Evolutionary conservation across 805 yeast species (phyloP), one percentile per base, ranked within the genome.

Genomic region (Metschnikowia matae): DNA sequence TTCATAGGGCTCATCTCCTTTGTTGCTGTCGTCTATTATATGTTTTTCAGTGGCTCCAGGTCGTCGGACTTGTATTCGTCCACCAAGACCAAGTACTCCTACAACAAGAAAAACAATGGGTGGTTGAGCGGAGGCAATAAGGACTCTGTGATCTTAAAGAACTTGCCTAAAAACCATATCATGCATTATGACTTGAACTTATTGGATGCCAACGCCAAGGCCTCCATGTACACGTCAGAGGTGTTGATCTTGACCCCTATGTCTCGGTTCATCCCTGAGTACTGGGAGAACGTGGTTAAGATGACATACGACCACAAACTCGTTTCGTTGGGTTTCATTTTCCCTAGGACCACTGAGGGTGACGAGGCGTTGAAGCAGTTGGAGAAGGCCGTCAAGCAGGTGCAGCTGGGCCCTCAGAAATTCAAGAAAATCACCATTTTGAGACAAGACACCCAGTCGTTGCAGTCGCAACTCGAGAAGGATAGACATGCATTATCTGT

Each of bases 201-300:
- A 57, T 72, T 92, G 57, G 82, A 82, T 23, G 79, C 92, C 3
- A 80, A 91, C 3, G 76, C 87, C 29, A 78, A 81, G 67, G 87
- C 96, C 18, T 82, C 82, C 46, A 78, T 77, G 51, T 86, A 89
- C 67, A 81, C 80, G 60, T 97, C 94, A 65, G 85, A 87, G 55
- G 88, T 94, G 18, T 75, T 94, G 64, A 82, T 94, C 50, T 77
- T 94, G 63, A 84, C 97, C 1, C 99, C 99, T 35, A 83, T 94
- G 81, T 85, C 96, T 40, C 80, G 83, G 56, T 94, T 94, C 65
- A 83, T 87, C 65, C 82, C 83, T 32, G 85, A 81, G 56, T 94
- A 90, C 72, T 94, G 98, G 98, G 80, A 80, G 36, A 94, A 94
- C 66, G 69, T 94, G 53, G 67, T 86, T 53, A 76, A 76, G 57